These are phyloP conservation scores for Populus pruinosa DNA, from an alignment of 345 rosid species.

Conservation along the genomic window DNA sequence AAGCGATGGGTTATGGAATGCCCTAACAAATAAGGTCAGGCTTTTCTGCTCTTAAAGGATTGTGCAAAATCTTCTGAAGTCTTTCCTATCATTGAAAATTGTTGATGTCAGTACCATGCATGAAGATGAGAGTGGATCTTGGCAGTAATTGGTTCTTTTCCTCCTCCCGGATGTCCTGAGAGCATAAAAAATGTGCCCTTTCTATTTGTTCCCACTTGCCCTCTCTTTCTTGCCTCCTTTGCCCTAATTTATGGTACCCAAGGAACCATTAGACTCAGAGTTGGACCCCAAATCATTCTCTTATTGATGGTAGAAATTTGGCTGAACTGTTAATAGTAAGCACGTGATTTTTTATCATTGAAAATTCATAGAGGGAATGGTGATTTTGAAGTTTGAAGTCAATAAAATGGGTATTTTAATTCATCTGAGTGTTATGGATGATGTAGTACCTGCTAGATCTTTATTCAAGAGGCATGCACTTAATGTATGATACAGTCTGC, in stretches of 20 bases:
- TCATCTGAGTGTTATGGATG: too few relatives aligned
- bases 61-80: not conserved
- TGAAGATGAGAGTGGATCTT: not conserved
- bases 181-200: not conserved
- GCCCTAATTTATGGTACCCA: not conserved
- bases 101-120: not conserved
- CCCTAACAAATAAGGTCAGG: constrained; percentile 47
- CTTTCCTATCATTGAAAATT: not conserved
- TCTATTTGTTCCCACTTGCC: not conserved
- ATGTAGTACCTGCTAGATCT: too few relatives aligned
- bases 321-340: too few relatives aligned
- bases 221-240: not conserved
- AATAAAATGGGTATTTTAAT: too few relatives aligned
- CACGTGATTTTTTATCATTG: too few relatives aligned
- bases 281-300: not conserved
- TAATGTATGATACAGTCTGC: too few relatives aligned
- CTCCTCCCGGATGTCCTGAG: not conserved
- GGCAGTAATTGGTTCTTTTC: not conserved
- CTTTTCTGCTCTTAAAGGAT: not conserved
- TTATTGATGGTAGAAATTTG: not conserved
- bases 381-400: too few relatives aligned
- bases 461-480: too few relatives aligned
- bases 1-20: constrained; percentile 67
- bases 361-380: too few relatives aligned
- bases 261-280: not conserved